Evolutionary conservation across 345 rosid genomes (phyloP), one percentile per base, ranked within the genome.

Genomic region (Cardamine resedifolia): DNA sequence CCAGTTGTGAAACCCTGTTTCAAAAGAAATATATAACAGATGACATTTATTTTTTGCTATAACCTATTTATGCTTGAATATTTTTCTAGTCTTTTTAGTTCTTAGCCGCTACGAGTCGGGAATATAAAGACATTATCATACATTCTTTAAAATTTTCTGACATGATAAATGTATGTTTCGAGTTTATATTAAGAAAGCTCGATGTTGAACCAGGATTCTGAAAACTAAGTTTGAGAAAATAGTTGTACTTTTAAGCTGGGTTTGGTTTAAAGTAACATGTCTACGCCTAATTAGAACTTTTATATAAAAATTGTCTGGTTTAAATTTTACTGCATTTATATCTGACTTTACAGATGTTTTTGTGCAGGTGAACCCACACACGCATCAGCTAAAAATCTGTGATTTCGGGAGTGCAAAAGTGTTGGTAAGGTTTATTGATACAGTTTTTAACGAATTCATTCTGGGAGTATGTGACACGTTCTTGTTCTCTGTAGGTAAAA

Each of bases 321-420:
- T 30, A 10, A 20, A n/a, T 20, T 6, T 44, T 33, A 51, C 27
- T 51, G 56, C 63, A 11, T 38, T 16, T 59, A 11, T 45, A 24
- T 50, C 38, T 74, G 69, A 75, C 80, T 55, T 20, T 20, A 38
- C 38, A 16, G 12, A 20, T 75, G 26, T 36, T 76, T 36, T 36
- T 80, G 59, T 72, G 65, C 79, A 87, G 97, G 97, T 91, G 62
- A 91, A 91, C 83, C 97, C 96, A 23, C 89, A 85, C 53, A 88
- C 96, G 1, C 97, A 91, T 81, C 97, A 91, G 77, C 82, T 91
- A 78, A 91, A 91, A 78, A 82, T 91, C 12, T 91, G 97, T 76
- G 97, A 91, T 72, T 91, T 91, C 61, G 96, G 97, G 80, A 91
- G 97, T 80, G 97, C 97, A 52, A 91, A 91, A 91, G 86, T 91